Evolutionary conservation across 768 basidiomycete genomes (phyloP), one percentile per base, ranked within the genome.

Genomic region (Calocybe cyanea): DNA sequence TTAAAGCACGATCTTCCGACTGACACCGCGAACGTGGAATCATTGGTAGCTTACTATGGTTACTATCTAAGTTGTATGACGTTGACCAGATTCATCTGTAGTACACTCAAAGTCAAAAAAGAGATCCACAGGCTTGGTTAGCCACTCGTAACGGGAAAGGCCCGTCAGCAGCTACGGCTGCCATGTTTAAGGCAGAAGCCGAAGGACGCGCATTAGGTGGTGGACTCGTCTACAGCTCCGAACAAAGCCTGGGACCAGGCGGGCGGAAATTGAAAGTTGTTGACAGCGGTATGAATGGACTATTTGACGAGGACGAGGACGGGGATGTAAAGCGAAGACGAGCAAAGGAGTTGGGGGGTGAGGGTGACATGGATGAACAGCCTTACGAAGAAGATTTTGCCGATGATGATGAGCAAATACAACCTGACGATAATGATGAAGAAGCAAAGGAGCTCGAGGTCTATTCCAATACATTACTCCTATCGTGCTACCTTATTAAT

Each of bases 391-490:
- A 85, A 56, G 85, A 87, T 14, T 85, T 91, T 57, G 86, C 87
- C 2, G 91, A 93, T 56, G 91, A 93, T 49, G 91, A 93, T 25
- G 91, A 92, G 57, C 81, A 80, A 56, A 76, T 81, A 63, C 76
- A 76, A 13, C 75, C 80, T 10, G 85, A 87, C 44, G 77, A 80
- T 45, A 80, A 90, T 33, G 91, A 92, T 44, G 87, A 92, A 53
- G 91, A 92, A 59, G 80, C 84, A 24, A 92, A 87, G 60, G 87
- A 89, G 58, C 70, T 83, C 9, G 86, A 90, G 76, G 89, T 85
- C 38, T 28, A 77, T 59, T 14, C 13, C 10, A 17, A 5, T 28
- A 5, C 9, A 40, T 18, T 41, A 45, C 19, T 36, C 36, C 9
- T 8, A 24, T 24, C 28, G 31, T 42, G 44, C 25, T 13, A 41